phyloP scores from a whole-genome alignment of 2,329 filamentous ascomycete genomes.

The Exophiala calicioides region DNA sequence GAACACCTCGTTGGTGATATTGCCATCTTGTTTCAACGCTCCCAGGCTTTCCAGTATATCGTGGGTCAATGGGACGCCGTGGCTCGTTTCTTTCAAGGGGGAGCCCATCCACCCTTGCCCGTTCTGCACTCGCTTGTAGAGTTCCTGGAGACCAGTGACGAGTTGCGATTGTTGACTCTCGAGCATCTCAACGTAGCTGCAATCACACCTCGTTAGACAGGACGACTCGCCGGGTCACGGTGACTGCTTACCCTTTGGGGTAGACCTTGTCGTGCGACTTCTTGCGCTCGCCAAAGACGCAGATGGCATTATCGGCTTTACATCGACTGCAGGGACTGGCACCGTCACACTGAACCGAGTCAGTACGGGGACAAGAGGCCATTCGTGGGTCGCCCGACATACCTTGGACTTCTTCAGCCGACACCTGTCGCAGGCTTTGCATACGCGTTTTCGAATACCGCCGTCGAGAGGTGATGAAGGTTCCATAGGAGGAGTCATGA shows the following conservation, averaged over 20 bases:
- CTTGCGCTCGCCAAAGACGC: constrained; percentile 65
- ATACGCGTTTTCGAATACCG: constrained; percentile 59
- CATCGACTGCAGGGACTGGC: constrained; percentile 62
- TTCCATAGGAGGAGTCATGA: constrained; percentile 31
- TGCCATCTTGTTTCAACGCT: constrained; percentile 56
- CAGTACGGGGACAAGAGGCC: neutral
- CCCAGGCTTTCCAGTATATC: constrained; percentile 63
- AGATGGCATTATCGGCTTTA: constrained; percentile 64
- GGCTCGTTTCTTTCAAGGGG: constrained; percentile 51
- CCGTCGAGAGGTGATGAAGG: constrained; percentile 30
- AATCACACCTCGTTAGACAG: neutral
- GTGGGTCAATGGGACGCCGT: constrained; percentile 63
- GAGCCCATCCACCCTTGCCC: constrained; percentile 59
- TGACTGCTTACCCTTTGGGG: constrained; percentile 61
- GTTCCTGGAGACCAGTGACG: constrained; percentile 61
- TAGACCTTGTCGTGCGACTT: constrained; percentile 68
- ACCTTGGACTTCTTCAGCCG: constrained; percentile 68
- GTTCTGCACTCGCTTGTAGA: constrained; percentile 56
- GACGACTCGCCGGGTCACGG: neutral
- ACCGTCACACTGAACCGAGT: constrained; percentile 57
- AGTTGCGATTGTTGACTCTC: constrained; percentile 66
- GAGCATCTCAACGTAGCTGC: constrained; percentile 66
- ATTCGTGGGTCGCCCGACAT: constrained; percentile 28
- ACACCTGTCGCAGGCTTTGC: constrained; percentile 68
- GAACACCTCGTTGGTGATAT: constrained; percentile 52